phyloP scores from a whole-genome alignment of 805 yeast species.

The Yamadazyma philogaea region DNA sequence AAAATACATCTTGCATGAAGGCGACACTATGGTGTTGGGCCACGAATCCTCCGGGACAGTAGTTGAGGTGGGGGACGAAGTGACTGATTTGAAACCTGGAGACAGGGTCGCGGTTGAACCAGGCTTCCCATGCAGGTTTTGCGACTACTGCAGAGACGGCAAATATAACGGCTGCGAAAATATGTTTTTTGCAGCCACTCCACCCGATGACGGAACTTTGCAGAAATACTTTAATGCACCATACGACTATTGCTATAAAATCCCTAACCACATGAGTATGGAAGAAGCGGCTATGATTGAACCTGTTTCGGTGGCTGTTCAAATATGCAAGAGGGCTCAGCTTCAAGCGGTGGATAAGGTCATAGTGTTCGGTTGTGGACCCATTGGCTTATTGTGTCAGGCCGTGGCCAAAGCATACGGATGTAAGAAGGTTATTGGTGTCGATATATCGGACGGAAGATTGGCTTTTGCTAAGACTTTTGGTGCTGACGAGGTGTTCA shows the following conservation, averaged over 20 bases:
- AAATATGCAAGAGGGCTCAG: constrained; percentile 20
- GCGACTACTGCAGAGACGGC: constrained; percentile 21
- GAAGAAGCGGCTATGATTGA: constrained; percentile 28
- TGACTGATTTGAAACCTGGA: constrained; percentile 41
- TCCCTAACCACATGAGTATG: constrained; percentile 22
- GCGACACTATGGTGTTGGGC: constrained; percentile 36
- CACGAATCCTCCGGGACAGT: constrained; percentile 48
- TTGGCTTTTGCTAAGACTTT: constrained; percentile 20
- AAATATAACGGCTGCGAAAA: constrained; percentile 19
- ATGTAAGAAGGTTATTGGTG: constrained; percentile 20
- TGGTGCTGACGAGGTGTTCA: constrained; percentile 16
- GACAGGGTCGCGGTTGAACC: constrained; percentile 54
- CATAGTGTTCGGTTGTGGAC: constrained; percentile 26
- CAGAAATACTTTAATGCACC: constrained; percentile 17
- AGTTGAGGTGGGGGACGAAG: constrained; percentile 48
- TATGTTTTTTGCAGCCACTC: constrained; percentile 21
- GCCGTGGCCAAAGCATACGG: constrained; percentile 22
- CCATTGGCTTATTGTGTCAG: constrained; percentile 24
- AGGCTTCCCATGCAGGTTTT: constrained; percentile 47
- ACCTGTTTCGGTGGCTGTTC: constrained; percentile 24
- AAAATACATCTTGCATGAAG: constrained; percentile 30
- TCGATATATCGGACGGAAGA: constrained; percentile 23
- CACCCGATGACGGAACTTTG: constrained; percentile 21
- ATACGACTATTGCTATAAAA: constrained; percentile 18
- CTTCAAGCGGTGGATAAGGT: constrained; percentile 17